These are phyloP conservation scores for Pisolithus albus DNA, from an alignment of 768 basidiomycete genomes.

Conservation along the genomic window DNA sequence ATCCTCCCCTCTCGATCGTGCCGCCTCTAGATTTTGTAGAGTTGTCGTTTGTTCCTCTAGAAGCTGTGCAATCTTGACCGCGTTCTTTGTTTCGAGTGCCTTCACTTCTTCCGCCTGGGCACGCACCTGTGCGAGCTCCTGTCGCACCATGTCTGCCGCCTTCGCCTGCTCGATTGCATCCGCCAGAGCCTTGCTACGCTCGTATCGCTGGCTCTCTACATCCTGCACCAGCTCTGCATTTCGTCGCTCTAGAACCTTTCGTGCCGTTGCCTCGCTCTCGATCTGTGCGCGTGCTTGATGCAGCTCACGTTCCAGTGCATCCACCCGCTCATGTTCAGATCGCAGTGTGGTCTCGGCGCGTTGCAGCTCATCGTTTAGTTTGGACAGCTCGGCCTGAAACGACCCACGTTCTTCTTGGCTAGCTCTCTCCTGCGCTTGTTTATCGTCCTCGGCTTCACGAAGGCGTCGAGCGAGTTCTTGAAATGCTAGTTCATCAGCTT, in stretches of 20 bases:
- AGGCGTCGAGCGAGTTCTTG: conserved; percentile 68
- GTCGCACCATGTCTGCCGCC: conserved; percentile 50
- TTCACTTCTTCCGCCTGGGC: conserved; percentile 65
- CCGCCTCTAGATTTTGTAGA: conserved; percentile 66
- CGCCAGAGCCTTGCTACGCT: conserved; percentile 50
- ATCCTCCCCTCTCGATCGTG: conserved; percentile 66
- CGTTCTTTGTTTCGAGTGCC: conserved; percentile 55
- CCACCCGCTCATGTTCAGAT: conserved; percentile 46
- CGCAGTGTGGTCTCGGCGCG: conserved; percentile 32
- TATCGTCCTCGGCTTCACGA: conserved; percentile 49
- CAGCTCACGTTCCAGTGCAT: conserved; percentile 58
- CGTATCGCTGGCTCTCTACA: conserved; percentile 47
- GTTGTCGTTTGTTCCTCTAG: conserved; percentile 73
- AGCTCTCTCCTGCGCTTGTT: conserved; percentile 46
- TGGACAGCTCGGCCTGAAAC: conserved; percentile 51
- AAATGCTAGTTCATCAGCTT: conserved; percentile 70
- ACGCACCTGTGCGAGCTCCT: conserved; percentile 55
- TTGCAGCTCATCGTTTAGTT: conserved; percentile 40
- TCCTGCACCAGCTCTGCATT: conserved; percentile 51
- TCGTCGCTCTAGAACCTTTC: conserved; percentile 58
- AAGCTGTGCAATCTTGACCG: conserved; percentile 54
- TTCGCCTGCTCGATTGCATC: conserved; percentile 65
- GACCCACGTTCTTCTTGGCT: conserved; percentile 53
- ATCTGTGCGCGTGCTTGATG: conserved; percentile 54
- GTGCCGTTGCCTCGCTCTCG: conserved; percentile 55